phyloP scores from a whole-genome alignment of 177 flowering plant species.

The Vitis hybrid region DNA sequence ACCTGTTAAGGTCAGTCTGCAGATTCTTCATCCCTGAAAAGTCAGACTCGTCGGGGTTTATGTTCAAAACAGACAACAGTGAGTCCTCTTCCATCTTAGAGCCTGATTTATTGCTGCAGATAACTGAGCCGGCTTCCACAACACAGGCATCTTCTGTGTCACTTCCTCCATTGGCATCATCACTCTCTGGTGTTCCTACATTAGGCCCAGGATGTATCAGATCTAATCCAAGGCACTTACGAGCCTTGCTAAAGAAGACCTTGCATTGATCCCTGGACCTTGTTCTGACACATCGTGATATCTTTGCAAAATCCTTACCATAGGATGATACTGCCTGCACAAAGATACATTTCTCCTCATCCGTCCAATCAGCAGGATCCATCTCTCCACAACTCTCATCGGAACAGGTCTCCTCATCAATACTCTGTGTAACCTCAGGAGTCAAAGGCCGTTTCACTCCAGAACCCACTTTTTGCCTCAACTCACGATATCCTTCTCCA shows the following conservation, averaged over 20 bases:
- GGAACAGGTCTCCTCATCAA: slow-evolving; percentile 81
- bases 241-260: slow-evolving; percentile 86
- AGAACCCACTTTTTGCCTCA: slow-evolving; percentile 46
- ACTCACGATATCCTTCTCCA: slow-evolving; percentile 52
- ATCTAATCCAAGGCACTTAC: slow-evolving; percentile 88
- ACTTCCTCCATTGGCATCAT: slow-evolving; percentile 64
- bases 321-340: slow-evolving; percentile 66
- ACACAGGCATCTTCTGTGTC: slow-evolving; percentile 70
- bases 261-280: slow-evolving; percentile 83
- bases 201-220: slow-evolving; percentile 35
- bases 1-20: slow-evolving; percentile 27
- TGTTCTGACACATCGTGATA: slow-evolving; percentile 67
- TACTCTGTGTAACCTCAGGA: slow-evolving; percentile 58
- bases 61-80: slow-evolving; percentile 24
- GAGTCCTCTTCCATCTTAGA: slow-evolving; percentile 49
- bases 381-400: slow-evolving; percentile 81
- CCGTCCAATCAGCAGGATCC: slow-evolving; percentile 84
- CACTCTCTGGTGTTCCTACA: slow-evolving; percentile 38
- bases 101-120: slow-evolving; percentile 43
- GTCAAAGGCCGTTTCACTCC: slow-evolving; percentile 35
- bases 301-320: slow-evolving; percentile 80
- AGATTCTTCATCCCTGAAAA: slow-evolving; percentile 15
- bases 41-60: slow-evolving; percentile 25
- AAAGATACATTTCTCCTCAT: slow-evolving; percentile 77
- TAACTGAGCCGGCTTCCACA: slow-evolving; percentile 54